These are phyloP conservation scores for Fremontodendron californicum DNA, from an alignment of 345 rosid species.

Conservation along the genomic window DNA sequence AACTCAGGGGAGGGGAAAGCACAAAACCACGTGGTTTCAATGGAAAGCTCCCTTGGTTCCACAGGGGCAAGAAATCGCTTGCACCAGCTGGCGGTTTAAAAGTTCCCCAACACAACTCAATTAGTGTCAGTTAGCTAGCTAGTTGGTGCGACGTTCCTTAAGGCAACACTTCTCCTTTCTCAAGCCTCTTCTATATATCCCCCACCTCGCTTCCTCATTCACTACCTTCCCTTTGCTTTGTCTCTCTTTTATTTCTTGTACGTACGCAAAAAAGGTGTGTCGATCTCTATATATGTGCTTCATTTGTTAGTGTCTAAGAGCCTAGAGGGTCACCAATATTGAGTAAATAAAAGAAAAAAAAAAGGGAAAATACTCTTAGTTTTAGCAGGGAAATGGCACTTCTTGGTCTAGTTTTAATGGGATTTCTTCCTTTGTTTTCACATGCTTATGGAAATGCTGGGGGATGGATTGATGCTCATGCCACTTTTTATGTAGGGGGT, in stretches of 20 bases:
- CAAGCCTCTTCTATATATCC: slow-evolving; percentile 17
- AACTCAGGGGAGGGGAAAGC: not conserved
- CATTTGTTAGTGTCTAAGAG: slow-evolving; percentile 1
- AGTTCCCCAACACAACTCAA: too few relatives aligned
- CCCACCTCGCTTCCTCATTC: slow-evolving; percentile 1
- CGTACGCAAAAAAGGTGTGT: not conserved
- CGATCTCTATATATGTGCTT: not conserved
- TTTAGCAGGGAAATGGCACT: not conserved
- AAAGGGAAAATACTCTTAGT: too few relatives aligned
- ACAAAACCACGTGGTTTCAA: slow-evolving; percentile 27
- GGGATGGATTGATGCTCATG: slow-evolving; percentile 41
- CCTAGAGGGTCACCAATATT: not conserved
- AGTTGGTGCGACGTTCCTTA: slow-evolving; percentile 17
- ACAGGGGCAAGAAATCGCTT: not conserved
- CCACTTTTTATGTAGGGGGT: slow-evolving; percentile 48
- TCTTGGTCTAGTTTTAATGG: not conserved
- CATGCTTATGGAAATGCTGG: not conserved
- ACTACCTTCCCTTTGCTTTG: not conserved
- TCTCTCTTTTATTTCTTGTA: not conserved
- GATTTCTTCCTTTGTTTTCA: not conserved
- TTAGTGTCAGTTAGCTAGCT: too few relatives aligned
- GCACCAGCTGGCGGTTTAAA: too few relatives aligned
- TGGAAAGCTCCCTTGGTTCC: not conserved
- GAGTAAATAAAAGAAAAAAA: too few relatives aligned
- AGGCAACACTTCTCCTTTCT: not conserved